Percentiles rank a stretch among this genome's conserved stretches.
Conservation (phyloP, 1,284 basidiomycete genomes). For the Ganoderma lucidum region DNA sequence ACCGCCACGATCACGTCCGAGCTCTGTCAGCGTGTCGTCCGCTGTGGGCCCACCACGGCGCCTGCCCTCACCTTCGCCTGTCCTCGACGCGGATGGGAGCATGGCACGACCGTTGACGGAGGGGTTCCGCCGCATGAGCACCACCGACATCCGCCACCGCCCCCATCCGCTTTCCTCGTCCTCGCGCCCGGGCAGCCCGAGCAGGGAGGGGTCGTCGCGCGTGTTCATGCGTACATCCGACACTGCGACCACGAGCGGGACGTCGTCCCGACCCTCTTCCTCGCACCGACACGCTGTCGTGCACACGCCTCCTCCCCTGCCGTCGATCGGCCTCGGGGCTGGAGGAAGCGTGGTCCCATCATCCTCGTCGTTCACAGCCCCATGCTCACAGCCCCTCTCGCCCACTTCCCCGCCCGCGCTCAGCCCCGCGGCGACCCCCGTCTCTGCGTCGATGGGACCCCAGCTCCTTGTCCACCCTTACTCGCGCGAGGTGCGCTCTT, state of each 20-base stretch:
- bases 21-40: slow-evolving; percentile 27
- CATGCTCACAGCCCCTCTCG: slow-evolving; percentile 11
- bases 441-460: slow-evolving; percentile 12
- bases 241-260: neutral
- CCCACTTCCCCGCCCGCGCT: slow-evolving; percentile 9
- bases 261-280: neutral
- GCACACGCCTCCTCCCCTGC: slow-evolving; percentile 16
- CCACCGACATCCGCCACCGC: slow-evolving; percentile 32
- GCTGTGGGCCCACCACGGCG: slow-evolving; percentile 17
- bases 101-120: slow-evolving; percentile 28
- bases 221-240: slow-evolving; percentile 20
- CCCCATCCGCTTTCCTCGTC: slow-evolving; percentile 23
- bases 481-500: slow-evolving; percentile 7
- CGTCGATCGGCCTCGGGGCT: neutral
- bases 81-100: slow-evolving; percentile 5
- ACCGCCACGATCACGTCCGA: slow-evolving; percentile 25
- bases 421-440: neutral
- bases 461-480: slow-evolving; percentile 18
- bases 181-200: slow-evolving; percentile 6
- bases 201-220: slow-evolving; percentile 7
- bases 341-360: slow-evolving; percentile 3
- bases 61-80: slow-evolving; percentile 21
- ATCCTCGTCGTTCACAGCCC: slow-evolving; percentile 15
- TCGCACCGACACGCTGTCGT: slow-evolving; percentile 14
- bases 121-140: slow-evolving; percentile 33